Conservation (phyloP, 441 rosid genomes). For the Hura crepitans region DNA sequence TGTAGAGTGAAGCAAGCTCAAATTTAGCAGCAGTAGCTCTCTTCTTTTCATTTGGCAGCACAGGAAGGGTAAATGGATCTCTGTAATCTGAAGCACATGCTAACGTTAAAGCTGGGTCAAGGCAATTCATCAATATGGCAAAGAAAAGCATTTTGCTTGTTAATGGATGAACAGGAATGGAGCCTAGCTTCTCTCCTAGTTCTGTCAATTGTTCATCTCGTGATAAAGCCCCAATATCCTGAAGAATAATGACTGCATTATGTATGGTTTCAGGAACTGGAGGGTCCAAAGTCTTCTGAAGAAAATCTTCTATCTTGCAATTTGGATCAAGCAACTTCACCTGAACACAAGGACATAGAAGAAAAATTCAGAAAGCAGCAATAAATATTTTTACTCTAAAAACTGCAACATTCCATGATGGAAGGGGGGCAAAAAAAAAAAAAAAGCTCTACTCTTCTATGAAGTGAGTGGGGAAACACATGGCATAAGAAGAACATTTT, state of each 20-base stretch:
- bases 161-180: constrained; percentile 87
- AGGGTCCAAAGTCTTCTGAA: constrained; percentile 82
- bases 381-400: background rate
- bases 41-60: constrained; percentile 63
- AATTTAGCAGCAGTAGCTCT: constrained; percentile 66
- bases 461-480: no score
- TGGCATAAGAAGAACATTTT: background rate
- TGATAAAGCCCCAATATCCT: constrained; percentile 87
- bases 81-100: constrained; percentile 91
- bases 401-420: background rate
- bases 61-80: constrained; percentile 85
- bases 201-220: constrained; percentile 73
- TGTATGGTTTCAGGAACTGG: constrained; percentile 68
- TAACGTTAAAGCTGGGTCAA: constrained; percentile 91
- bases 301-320: constrained; percentile 62
- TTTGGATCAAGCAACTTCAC: constrained; percentile 84
- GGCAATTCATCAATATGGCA: constrained; percentile 84
- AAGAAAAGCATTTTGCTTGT: constrained; percentile 94
- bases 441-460: background rate
- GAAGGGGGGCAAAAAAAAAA: background rate
- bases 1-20: constrained; percentile 81
- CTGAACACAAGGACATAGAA: constrained; percentile 30
- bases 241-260: constrained; percentile 71
- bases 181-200: constrained; percentile 86
- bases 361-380: background rate